phyloP scores from a whole-genome alignment of 148 eudicot genomes.

The Rheum nobile region DNA sequence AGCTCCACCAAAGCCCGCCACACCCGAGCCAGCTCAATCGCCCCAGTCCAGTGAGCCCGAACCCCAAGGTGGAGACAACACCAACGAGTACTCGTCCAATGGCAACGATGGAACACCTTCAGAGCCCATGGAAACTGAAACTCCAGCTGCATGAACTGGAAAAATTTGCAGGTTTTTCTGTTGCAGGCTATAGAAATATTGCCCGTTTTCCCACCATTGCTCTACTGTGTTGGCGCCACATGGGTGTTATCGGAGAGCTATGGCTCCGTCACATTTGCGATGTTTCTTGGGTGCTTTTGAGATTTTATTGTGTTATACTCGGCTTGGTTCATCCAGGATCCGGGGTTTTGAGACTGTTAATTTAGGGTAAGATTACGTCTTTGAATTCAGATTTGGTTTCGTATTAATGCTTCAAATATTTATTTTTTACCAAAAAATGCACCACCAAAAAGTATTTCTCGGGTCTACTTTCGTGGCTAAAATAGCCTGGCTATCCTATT shows the following conservation, averaged over 20 bases:
- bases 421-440: background rate
- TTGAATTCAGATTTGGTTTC: background rate
- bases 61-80: constrained; percentile 28
- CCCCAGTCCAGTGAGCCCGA: constrained; percentile 28
- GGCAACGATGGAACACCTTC: constrained; percentile 25
- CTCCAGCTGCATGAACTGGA: constrained; percentile 7
- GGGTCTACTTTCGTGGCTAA: no score
- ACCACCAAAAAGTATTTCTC: background rate
- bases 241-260: background rate
- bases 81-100: constrained; percentile 20
- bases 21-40: constrained; percentile 43
- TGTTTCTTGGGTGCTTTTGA: background rate
- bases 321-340: background rate
- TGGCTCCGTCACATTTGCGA: background rate
- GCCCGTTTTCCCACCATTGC: no score
- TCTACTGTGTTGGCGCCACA: background rate
- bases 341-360: background rate
- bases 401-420: background rate
- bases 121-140: constrained; percentile 67
- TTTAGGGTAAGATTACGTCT: background rate
- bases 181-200: constrained; percentile 9
- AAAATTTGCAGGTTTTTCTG: constrained; percentile 1
- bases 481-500: no score
- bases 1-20: constrained; percentile 63
- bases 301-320: background rate